Evolutionary conservation across 202 grass and related monocot genomes (phyloP).

Genomic region (Zoysia matrella): DNA sequence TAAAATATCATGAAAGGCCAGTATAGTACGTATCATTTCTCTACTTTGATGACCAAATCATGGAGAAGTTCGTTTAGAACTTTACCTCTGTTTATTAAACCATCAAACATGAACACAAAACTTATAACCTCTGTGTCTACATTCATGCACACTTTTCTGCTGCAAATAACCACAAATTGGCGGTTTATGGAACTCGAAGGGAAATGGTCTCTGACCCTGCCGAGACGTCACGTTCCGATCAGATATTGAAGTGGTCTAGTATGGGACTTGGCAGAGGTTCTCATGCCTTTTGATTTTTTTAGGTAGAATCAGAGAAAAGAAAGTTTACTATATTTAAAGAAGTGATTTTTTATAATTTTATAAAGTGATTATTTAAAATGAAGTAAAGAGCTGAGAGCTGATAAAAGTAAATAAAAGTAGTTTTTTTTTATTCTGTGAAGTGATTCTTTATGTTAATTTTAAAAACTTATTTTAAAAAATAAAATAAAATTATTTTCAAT

Average conservation of each 20-base stretch:
- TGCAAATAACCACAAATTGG: neutral
- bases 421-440: too few species aligned
- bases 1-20: conserved; percentile 1
- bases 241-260: neutral
- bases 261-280: neutral
- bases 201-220: conserved; percentile 1
- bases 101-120: neutral
- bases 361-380: too few species aligned
- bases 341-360: too few species aligned
- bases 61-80: neutral
- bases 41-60: neutral
- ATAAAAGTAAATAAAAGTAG: too few species aligned
- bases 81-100: neutral
- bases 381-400: too few species aligned
- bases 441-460: too few species aligned
- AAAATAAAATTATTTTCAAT: too few species aligned
- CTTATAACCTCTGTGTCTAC: neutral
- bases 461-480: too few species aligned
- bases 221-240: neutral
- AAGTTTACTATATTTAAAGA: too few species aligned
- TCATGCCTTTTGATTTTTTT: too few species aligned
- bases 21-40: neutral
- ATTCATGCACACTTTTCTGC: neutral
- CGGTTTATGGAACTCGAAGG: neutral
- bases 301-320: too few species aligned